Evolutionary conservation across 495 filamentous ascomycete genomes (phyloP).

Genomic region (Talaromyces trachyspermus): DNA sequence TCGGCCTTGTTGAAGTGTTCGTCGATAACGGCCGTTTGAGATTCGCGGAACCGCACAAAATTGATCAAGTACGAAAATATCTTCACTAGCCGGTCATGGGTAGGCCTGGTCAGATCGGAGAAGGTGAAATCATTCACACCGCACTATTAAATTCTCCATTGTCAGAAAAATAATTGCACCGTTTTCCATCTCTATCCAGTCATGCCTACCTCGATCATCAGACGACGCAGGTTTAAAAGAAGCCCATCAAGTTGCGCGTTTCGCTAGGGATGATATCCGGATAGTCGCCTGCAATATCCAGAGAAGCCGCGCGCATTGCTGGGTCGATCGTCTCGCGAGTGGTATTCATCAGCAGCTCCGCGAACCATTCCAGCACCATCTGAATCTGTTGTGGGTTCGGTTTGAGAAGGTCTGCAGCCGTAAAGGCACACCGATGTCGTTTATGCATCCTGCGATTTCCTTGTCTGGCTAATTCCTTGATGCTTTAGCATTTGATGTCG

Average conservation of each 20-base stretch:
- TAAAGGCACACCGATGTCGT: constrained; percentile 90
- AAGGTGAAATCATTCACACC: constrained; percentile 91
- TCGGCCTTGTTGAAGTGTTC: constrained; percentile 89
- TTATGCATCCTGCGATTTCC: constrained; percentile 95
- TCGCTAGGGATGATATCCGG: constrained; percentile 78
- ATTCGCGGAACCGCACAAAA: constrained; percentile 93
- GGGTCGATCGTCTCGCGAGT: constrained; percentile 88
- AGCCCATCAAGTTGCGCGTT: constrained; percentile 86
- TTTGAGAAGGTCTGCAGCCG: constrained; percentile 81
- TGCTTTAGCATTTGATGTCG: constrained; percentile 11
- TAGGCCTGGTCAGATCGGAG: constrained; percentile 80
- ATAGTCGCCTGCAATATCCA: constrained; percentile 75
- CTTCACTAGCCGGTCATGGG: constrained; percentile 76
- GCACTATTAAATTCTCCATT: constrained; percentile 43
- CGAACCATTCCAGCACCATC: constrained; percentile 96
- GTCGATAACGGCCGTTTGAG: constrained; percentile 75
- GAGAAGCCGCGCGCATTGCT: constrained; percentile 82
- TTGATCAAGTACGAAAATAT: constrained; percentile 97
- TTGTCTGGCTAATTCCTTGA: constrained; percentile 52
- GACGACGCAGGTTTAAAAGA: constrained; percentile 71
- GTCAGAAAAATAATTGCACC: not conserved
- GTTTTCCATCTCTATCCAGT: not conserved
- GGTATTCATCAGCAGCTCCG: constrained; percentile 83
- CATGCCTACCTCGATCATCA: constrained; percentile 59
- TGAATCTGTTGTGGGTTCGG: constrained; percentile 90